These are phyloP conservation scores for Blastobotrys elegans DNA, from an alignment of 1,139 yeast species.

Conservation along the genomic window DNA sequence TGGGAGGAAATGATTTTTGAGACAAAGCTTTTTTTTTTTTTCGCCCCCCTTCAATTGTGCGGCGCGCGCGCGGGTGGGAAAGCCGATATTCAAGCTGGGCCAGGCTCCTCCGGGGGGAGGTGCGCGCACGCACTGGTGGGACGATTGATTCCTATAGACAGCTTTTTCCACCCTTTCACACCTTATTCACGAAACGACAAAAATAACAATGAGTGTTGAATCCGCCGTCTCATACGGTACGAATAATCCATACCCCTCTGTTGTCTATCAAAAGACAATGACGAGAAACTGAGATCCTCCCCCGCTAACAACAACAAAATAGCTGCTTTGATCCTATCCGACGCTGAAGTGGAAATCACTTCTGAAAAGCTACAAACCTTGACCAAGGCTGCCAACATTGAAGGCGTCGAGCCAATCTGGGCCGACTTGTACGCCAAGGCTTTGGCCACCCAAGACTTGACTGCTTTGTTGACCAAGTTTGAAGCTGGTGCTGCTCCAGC, in stretches of 20 bases:
- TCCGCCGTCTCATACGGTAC: slow-evolving; percentile 61
- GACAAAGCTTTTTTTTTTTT: too few relatives aligned
- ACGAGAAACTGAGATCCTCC: slow-evolving; percentile 2
- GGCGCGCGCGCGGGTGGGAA: too few relatives aligned
- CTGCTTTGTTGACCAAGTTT: slow-evolving; percentile 64
- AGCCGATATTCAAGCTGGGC: too few relatives aligned
- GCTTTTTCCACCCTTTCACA: too few relatives aligned
- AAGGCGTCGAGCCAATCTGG: slow-evolving; percentile 79
- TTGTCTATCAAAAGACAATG: not conserved
- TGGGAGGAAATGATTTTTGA: too few relatives aligned
- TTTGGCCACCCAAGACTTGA: slow-evolving; percentile 91
- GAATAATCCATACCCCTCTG: not conserved
- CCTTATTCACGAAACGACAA: not conserved
- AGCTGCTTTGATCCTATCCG: slow-evolving; percentile 96
- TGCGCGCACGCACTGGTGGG: too few relatives aligned
- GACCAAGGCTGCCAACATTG: slow-evolving; percentile 83
- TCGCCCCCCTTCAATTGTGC: too few relatives aligned
- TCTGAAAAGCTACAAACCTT: slow-evolving; percentile 80
- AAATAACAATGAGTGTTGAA: slow-evolving; percentile 45
- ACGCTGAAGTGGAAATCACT: slow-evolving; percentile 87
- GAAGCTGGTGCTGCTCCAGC: slow-evolving; percentile 65
- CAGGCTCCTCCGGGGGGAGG: too few relatives aligned
- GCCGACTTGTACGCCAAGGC: slow-evolving; percentile 95
- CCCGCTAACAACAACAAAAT: not conserved
- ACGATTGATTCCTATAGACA: too few relatives aligned